phyloP scores from a whole-genome alignment of 1,139 yeast genomes.

The Saccharomyces hybrid region DNA sequence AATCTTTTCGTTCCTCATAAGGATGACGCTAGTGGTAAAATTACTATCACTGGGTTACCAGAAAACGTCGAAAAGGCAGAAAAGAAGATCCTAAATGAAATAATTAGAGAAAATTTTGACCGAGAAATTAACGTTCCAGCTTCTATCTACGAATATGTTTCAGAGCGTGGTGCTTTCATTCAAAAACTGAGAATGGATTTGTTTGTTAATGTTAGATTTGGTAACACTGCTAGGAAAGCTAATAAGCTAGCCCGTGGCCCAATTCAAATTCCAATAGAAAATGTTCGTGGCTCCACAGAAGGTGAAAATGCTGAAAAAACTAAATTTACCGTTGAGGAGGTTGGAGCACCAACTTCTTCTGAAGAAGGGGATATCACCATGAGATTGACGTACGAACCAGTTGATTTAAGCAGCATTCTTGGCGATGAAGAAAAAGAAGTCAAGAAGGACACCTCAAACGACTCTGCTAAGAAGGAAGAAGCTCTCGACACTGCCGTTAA shows the following conservation, averaged over 20 bases:
- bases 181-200: slow-evolving; percentile 49
- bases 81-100: slow-evolving; percentile 43
- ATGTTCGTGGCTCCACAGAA: slow-evolving; percentile 31
- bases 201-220: slow-evolving; percentile 59
- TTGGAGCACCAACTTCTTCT: slow-evolving; percentile 21
- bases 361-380: slow-evolving; percentile 48
- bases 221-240: slow-evolving; percentile 44
- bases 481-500: slow-evolving; percentile 24
- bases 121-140: slow-evolving; percentile 50
- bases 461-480: slow-evolving; percentile 18
- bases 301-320: slow-evolving; percentile 39
- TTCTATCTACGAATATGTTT: slow-evolving; percentile 49
- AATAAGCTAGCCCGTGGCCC: slow-evolving; percentile 40
- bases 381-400: slow-evolving; percentile 44
- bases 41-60: slow-evolving; percentile 50
- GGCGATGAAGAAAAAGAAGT: slow-evolving; percentile 37
- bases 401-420: slow-evolving; percentile 26
- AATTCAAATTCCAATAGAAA: slow-evolving; percentile 41
- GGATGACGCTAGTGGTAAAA: slow-evolving; percentile 39
- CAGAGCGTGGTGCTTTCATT: slow-evolving; percentile 62
- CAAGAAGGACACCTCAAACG: not conserved
- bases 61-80: slow-evolving; percentile 53
- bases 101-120: slow-evolving; percentile 41
- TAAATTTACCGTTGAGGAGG: slow-evolving; percentile 42
- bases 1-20: slow-evolving; percentile 62